These are phyloP conservation scores for Epithemia pelagica DNA, from an alignment of 108 stramenopile species.

Conservation along the genomic window DNA sequence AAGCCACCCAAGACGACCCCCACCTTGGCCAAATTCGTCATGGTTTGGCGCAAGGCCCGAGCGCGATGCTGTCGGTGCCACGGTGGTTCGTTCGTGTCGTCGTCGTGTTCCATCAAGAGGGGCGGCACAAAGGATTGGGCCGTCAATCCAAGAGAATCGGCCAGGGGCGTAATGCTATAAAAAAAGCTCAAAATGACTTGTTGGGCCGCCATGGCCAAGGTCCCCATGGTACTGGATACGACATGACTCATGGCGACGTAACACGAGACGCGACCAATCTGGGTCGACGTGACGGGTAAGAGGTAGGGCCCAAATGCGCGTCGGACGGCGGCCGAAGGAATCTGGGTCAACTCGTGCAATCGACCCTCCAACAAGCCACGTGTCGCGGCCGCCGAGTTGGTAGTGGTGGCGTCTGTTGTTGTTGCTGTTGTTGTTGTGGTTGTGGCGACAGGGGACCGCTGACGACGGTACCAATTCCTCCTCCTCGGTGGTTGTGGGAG, in stretches of 20 bases:
- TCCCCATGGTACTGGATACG: conserved; percentile 59
- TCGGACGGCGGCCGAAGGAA: conserved; percentile 21
- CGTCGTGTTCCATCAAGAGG: conserved; percentile 24
- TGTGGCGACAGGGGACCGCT: too few species aligned
- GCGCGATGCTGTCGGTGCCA: too few species aligned
- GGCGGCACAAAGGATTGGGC: conserved; percentile 74
- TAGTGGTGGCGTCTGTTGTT: too few species aligned
- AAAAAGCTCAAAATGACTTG: conserved; percentile 74
- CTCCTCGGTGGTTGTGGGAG: too few species aligned
- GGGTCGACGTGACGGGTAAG: conserved; percentile 70
- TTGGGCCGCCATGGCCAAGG: conserved; percentile 72
- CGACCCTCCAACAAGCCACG: conserved; percentile 33
- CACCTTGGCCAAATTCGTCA: conserved; percentile 60
- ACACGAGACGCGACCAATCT: conserved; percentile 64
- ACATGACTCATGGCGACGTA: conserved; percentile 84
- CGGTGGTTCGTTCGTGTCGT: too few species aligned
- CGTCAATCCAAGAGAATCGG: conserved; percentile 65
- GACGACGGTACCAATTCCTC: too few species aligned
- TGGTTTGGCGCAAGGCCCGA: conserved; percentile 40
- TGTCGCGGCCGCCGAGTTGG: background rate
- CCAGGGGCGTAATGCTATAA: conserved; percentile 69
- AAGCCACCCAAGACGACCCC: conserved; percentile 52
- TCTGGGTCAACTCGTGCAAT: conserved; percentile 36
- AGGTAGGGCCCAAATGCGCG: conserved; percentile 62
- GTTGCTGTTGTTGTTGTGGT: too few species aligned